These are phyloP conservation scores for Aspergillus olivimuriae DNA, from an alignment of 495 filamentous ascomycete species.

Conservation along the genomic window DNA sequence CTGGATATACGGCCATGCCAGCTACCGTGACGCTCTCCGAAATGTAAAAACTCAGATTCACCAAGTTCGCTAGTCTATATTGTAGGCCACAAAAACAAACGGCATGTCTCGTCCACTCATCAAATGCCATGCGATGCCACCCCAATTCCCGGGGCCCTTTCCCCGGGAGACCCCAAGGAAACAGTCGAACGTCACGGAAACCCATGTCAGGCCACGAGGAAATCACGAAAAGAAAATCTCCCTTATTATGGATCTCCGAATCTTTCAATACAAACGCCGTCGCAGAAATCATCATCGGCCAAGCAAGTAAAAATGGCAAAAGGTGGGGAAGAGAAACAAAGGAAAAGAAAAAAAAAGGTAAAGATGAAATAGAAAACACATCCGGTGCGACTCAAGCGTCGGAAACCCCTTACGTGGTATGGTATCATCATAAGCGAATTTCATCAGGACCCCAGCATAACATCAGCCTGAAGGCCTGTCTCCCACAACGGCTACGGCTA, in stretches of 20 bases:
- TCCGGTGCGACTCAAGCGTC: constrained; percentile 12
- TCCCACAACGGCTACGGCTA: no score
- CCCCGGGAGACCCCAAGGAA: constrained; percentile 13
- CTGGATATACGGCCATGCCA: no score
- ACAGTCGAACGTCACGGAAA: no score
- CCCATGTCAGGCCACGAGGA: constrained; percentile 9
- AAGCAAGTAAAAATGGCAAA: background rate
- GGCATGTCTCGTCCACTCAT: constrained; percentile 17
- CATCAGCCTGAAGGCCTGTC: no score
- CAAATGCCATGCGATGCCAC: constrained; percentile 2
- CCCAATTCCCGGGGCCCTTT: constrained; percentile 3
- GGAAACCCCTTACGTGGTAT: constrained; percentile 28
- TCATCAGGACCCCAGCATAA: constrained; percentile 26
- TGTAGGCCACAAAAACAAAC: no score
- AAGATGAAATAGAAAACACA: background rate
- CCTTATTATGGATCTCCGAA: constrained; percentile 28
- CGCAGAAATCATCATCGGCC: constrained; percentile 22
- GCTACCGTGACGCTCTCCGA: no score
- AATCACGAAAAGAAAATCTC: constrained; percentile 18
- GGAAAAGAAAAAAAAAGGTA: constrained; percentile 24
- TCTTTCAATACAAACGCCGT: constrained; percentile 37
- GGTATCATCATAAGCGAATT: constrained; percentile 40
- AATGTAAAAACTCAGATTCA: background rate
- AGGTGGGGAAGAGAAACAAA: constrained; percentile 9
- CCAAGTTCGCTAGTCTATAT: background rate